phyloP scores from a whole-genome alignment of 495 filamentous ascomycete species.

The Arthonia radiata region DNA sequence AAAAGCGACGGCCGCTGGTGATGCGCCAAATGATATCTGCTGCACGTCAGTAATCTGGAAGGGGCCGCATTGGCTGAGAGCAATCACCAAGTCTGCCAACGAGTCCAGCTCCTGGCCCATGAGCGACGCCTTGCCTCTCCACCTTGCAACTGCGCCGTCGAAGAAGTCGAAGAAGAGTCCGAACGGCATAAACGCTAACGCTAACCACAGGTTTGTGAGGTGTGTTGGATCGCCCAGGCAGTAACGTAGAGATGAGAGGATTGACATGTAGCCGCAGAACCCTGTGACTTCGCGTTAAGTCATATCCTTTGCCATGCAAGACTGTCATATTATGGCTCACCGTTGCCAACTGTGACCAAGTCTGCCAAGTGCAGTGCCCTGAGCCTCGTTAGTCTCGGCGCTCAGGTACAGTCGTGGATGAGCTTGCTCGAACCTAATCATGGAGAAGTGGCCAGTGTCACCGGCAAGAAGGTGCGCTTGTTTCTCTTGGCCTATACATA shows the following conservation, averaged over 20 bases:
- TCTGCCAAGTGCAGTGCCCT: slow-evolving; percentile 85
- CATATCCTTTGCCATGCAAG: background rate
- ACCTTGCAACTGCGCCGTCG: slow-evolving; percentile 87
- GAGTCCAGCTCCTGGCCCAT: slow-evolving; percentile 98
- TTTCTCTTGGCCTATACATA: slow-evolving; percentile 45
- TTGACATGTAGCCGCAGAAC: slow-evolving; percentile 71
- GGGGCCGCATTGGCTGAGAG: background rate
- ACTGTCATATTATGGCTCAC: slow-evolving; percentile 19
- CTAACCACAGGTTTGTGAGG: slow-evolving; percentile 44
- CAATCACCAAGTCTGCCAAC: slow-evolving; percentile 71
- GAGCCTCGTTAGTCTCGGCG: too few relatives aligned
- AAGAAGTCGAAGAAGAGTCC: slow-evolving; percentile 97
- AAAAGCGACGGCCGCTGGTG: slow-evolving; percentile 71
- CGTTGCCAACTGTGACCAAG: slow-evolving; percentile 85
- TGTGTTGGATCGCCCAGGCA: slow-evolving; percentile 49
- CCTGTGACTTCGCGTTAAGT: slow-evolving; percentile 16
- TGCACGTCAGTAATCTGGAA: slow-evolving; percentile 1
- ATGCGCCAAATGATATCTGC: slow-evolving; percentile 90
- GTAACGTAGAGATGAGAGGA: slow-evolving; percentile 90
- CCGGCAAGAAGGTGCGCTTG: slow-evolving; percentile 61
- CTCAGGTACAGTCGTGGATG: too few relatives aligned
- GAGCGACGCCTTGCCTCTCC: slow-evolving; percentile 81
- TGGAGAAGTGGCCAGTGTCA: slow-evolving; percentile 54
- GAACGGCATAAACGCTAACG: slow-evolving; percentile 72
- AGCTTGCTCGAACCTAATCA: slow-evolving; percentile 37